Evolutionary conservation across 1,139 yeast genomes (phyloP).

Genomic region (Magnusiomyces clavatus): DNA sequence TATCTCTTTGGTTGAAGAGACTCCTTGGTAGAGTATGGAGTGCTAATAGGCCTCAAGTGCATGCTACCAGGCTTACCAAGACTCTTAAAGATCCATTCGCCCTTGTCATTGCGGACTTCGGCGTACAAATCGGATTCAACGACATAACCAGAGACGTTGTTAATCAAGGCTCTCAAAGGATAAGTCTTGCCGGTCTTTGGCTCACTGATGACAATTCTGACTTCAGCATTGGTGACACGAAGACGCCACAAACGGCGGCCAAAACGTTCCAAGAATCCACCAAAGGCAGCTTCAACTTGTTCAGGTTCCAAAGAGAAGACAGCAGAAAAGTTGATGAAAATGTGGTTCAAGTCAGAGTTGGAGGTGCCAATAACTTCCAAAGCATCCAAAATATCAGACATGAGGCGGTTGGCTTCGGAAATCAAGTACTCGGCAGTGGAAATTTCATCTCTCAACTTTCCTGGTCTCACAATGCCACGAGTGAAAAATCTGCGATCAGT

Average conservation of each 20-base stretch:
- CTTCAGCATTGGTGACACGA: constrained; percentile 95
- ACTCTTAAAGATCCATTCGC: constrained; percentile 95
- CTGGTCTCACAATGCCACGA: constrained; percentile 95
- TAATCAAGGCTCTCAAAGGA: constrained; percentile 94
- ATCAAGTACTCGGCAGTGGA: constrained; percentile 89
- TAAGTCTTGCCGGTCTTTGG: constrained; percentile 73
- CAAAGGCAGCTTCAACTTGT: constrained; percentile 96
- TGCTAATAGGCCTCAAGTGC: constrained; percentile 93
- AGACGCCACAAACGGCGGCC: constrained; percentile 96
- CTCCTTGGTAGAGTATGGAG: constrained; percentile 96
- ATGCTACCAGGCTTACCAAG: constrained; percentile 80
- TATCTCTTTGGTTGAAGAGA: constrained; percentile 97
- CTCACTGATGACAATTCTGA: constrained; percentile 90
- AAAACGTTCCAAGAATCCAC: constrained; percentile 93
- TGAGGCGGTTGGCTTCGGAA: constrained; percentile 91
- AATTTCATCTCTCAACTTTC: constrained; percentile 85
- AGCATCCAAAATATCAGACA: constrained; percentile 92
- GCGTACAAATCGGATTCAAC: constrained; percentile 92
- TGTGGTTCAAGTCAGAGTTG: constrained; percentile 92
- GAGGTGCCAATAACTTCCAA: constrained; percentile 91
- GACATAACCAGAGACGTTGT: constrained; percentile 94
- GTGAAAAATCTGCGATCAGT: constrained; percentile 94
- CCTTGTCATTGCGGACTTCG: constrained; percentile 84
- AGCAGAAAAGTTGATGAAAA: constrained; percentile 92
- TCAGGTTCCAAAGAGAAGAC: constrained; percentile 89